Evolutionary conservation across 495 filamentous ascomycete genomes (phyloP).

Genomic region (Xanthoparmelia taractica): DNA sequence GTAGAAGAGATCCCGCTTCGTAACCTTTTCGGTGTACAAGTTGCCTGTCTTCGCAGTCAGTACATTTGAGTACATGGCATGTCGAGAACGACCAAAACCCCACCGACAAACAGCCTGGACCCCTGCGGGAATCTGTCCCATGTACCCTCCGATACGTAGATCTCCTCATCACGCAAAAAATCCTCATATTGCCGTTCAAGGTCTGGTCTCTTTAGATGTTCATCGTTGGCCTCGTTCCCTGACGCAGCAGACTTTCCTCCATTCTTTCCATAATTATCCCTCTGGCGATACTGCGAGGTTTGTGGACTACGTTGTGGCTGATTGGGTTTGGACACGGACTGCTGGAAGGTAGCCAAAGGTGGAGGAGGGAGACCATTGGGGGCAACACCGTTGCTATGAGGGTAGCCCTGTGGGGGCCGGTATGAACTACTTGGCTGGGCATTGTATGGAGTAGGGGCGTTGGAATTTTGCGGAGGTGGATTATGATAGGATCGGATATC

Average conservation of each 20-base stretch:
- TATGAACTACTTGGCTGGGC: conserved; percentile 32
- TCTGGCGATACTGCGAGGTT: conserved; percentile 21
- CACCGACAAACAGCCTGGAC: conserved; percentile 87
- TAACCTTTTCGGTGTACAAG: conserved; percentile 83
- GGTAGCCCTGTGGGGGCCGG: conserved; percentile 33
- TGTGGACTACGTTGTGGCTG: conserved; percentile 36
- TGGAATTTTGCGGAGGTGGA: conserved; percentile 33
- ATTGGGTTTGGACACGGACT: conserved; percentile 31
- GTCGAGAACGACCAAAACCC: conserved; percentile 31
- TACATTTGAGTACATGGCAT: background rate
- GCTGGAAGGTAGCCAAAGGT: conserved; percentile 50
- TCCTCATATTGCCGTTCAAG: conserved; percentile 70
- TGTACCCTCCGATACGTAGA: conserved; percentile 76
- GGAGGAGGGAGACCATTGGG: conserved; percentile 52
- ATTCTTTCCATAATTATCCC: conserved; percentile 11
- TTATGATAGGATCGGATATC: conserved; percentile 54
- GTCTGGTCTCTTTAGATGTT: conserved; percentile 50
- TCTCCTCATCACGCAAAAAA: conserved; percentile 70
- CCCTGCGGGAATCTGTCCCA: conserved; percentile 89
- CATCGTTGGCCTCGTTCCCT: conserved; percentile 35
- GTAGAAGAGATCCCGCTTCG: conserved; percentile 88
- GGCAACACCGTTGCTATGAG: conserved; percentile 48
- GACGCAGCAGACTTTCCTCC: conserved; percentile 26
- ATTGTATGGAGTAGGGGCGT: conserved; percentile 34
- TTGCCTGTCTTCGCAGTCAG: conserved; percentile 57